Conservation (phyloP, 495 filamentous ascomycete species). For the Tuber indicum region DNA sequence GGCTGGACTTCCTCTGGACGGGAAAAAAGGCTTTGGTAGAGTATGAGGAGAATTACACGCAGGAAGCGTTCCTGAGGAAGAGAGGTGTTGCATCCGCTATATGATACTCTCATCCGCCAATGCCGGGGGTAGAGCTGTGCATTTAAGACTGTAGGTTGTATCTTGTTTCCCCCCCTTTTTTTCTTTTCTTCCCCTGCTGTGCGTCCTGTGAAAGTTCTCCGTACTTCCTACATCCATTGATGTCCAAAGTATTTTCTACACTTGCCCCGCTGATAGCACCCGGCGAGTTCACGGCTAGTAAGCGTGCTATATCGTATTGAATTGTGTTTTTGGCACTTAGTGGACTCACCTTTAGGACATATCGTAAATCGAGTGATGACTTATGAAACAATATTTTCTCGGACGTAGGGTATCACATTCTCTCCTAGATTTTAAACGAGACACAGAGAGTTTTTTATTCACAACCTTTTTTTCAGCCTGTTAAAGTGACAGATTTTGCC, state of each 20-base stretch:
- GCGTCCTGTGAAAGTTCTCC: too few relatives aligned
- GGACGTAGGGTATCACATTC: neutral
- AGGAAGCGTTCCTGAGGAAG: neutral
- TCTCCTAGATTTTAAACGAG: neutral
- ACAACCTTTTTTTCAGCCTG: neutral
- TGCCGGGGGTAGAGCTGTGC: neutral
- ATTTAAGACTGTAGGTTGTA: neutral
- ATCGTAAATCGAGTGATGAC: neutral
- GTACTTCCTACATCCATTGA: too few relatives aligned
- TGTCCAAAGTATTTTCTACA: too few relatives aligned
- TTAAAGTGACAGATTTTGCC: neutral
- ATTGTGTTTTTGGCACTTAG: too few relatives aligned
- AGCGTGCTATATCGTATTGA: too few relatives aligned
- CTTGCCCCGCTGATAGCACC: too few relatives aligned
- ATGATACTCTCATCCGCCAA: neutral
- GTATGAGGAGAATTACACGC: too few relatives aligned
- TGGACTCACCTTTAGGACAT: too few relatives aligned
- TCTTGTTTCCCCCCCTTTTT: neutral
- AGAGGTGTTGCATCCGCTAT: neutral
- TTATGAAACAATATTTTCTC: neutral
- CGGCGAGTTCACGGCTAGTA: too few relatives aligned
- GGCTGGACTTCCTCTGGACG: neutral
- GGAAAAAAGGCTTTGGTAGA: neutral
- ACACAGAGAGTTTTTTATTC: neutral
- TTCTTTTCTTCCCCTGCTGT: too few relatives aligned